Percentiles rank a stretch among this genome's conserved stretches.
phyloP scores from a whole-genome alignment of 495 filamentous ascomycete genomes.

The Penicillium cinerascens region DNA sequence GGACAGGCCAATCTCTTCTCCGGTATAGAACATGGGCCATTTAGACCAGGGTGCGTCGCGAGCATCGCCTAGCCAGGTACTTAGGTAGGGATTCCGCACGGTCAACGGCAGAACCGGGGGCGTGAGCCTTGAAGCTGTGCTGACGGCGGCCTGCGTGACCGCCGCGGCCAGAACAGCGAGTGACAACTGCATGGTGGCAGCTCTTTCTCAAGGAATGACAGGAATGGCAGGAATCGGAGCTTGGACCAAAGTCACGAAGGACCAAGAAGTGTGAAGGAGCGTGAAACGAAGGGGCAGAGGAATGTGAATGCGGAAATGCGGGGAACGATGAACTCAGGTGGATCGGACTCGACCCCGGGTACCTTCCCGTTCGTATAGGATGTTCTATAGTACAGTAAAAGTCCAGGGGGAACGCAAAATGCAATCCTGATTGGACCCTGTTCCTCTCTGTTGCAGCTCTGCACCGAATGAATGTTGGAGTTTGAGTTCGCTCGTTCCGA shows the following conservation, averaged over 20 bases:
- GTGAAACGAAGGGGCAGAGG: conserved; percentile 9
- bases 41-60: conserved; percentile 80
- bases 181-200: conserved; percentile 34
- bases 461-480: not conserved
- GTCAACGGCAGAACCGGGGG: conserved; percentile 84
- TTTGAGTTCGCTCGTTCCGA: conserved; percentile 3
- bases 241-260: not conserved
- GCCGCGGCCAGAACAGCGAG: conserved; percentile 32
- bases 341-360: conserved; percentile 1
- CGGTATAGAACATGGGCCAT: conserved; percentile 96
- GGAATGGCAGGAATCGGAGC: not conserved
- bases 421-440: not conserved
- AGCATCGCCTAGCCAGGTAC: conserved; percentile 78
- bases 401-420: not conserved
- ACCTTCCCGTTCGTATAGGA: not conserved
- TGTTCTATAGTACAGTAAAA: not conserved
- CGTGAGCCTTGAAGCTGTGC: conserved; percentile 49
- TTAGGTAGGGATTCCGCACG: conserved; percentile 90
- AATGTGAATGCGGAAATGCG: conserved; percentile 21
- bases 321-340: conserved; percentile 14
- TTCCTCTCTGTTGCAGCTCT: not conserved
- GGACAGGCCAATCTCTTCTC: conserved; percentile 77
- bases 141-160: conserved; percentile 34
- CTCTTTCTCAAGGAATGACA: not conserved
- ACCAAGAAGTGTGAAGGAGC: conserved; percentile 6